A percentile compares a stretch with the other conserved stretches of the same genome.
phyloP scores from a whole-genome alignment of 2,329 filamentous ascomycete species.

The Hymenoscyphus linearis region DNA sequence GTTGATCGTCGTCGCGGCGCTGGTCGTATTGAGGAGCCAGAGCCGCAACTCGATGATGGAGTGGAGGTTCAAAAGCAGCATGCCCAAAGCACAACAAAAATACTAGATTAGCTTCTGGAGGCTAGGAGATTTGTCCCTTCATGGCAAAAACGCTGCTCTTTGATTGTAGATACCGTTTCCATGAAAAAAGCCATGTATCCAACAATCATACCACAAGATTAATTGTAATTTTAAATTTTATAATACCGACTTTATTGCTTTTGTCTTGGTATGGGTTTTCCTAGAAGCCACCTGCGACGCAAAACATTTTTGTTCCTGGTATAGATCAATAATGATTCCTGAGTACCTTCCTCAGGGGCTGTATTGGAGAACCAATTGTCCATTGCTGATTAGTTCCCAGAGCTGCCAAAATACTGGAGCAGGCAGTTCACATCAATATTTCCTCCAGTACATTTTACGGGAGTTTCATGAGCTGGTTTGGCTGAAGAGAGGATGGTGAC shows the following conservation, averaged over 20 bases:
- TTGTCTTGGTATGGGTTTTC: too few species aligned
- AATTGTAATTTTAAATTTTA: background rate
- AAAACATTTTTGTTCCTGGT: background rate
- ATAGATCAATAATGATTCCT: background rate
- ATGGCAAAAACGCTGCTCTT: background rate
- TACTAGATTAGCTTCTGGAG: background rate
- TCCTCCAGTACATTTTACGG: background rate
- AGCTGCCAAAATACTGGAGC: background rate
- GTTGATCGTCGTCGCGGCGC: conserved; percentile 33
- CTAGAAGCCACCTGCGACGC: too few species aligned
- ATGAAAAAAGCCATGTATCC: background rate
- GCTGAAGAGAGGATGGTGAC: too few species aligned
- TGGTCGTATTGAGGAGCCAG: background rate
- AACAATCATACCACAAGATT: background rate
- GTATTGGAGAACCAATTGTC: background rate
- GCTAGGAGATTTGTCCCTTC: background rate
- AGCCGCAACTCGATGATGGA: background rate
- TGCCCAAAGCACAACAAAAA: background rate
- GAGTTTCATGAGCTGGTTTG: too few species aligned
- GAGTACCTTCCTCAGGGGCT: background rate
- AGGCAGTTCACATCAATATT: background rate
- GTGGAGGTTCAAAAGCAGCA: background rate
- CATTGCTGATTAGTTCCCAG: background rate
- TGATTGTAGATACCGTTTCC: background rate
- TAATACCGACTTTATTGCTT: background rate